Evolutionary conservation across 1,139 yeast genomes (phyloP).

Genomic region (Suhomyces panamericanus): DNA sequence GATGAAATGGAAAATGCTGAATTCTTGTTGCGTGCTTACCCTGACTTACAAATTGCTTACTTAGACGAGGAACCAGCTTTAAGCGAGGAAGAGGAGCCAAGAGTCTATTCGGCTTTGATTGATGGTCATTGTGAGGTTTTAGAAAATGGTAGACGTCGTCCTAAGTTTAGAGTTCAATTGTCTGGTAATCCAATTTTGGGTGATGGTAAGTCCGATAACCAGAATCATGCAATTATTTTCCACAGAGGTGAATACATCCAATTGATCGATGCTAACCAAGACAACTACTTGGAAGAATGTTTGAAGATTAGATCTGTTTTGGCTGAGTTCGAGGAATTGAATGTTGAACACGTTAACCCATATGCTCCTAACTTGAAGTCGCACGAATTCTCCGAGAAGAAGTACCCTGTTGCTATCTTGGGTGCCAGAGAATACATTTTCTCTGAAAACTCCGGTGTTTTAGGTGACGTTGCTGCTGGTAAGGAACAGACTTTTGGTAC

Average conservation of each 20-base stretch:
- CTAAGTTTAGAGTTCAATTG: conserved; percentile 94
- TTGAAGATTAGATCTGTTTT: conserved; percentile 94
- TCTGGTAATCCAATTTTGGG: conserved; percentile 99
- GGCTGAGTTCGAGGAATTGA: conserved; percentile 97
- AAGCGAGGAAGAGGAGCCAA: conserved; percentile 96
- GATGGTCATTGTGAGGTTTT: conserved; percentile 98
- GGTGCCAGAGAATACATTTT: conserved; percentile 99
- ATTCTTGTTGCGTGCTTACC: conserved; percentile 96
- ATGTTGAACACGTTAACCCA: conserved; percentile 81
- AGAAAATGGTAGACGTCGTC: conserved; percentile 98
- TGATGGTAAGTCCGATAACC: conserved; percentile 99
- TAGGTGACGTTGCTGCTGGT: conserved; percentile 99
- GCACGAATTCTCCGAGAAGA: conserved; percentile 36
- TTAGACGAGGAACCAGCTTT: conserved; percentile 91
- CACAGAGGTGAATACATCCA: conserved; percentile 99
- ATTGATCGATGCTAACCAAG: conserved; percentile 98
- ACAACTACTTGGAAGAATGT: conserved; percentile 97
- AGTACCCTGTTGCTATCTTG: conserved; percentile 92
- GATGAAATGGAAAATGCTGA: conserved; percentile 98
- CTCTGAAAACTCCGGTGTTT: conserved; percentile 97
- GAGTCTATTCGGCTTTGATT: conserved; percentile 92
- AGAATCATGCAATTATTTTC: conserved; percentile 94
- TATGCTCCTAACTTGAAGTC: conserved; percentile 62
- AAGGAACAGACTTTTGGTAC: conserved; percentile 99
- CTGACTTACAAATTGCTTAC: conserved; percentile 97